Evolutionary conservation across 805 yeast genomes (phyloP), one percentile per base, ranked within the genome.

Genomic region (Pichia phayaonensis): DNA sequence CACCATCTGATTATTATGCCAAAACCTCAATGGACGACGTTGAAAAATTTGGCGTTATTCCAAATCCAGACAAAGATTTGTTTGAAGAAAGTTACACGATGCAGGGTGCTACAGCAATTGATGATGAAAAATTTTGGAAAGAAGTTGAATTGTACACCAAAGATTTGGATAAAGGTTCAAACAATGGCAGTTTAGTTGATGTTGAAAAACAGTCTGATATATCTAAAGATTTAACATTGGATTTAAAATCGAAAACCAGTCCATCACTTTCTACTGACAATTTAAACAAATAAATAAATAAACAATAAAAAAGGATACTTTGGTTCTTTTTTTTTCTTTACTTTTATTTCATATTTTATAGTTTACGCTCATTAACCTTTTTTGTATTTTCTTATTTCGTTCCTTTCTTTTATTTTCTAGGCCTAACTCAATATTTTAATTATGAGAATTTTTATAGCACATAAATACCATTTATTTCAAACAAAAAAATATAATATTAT

Each of bases 141-240:
- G 68, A 66, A 50, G 61, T 66, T 26, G 64, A 61, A 38, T 47
- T 60, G 49, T 58, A 64, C 26, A 62, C 69, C 2, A 57, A 56
- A 18, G 67, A 63, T 4, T 54, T 66, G 18, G 59, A 63, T 21
- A 57, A 61, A 7, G 27, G 56, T 22, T 45, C 49, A 4, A 23
- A 42, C 20, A 42, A 12, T 26, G 50, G 39, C 3, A 47, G 49
- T 31, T 22, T 47, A 16, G 12, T 23, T 18, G 41, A 24, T 27
- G 3, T 29, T 40, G 47, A 44, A 44, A 10, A 26, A 3, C 6
- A 24, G 27, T 42, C 44, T 42, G 11, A 13, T 16, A 27, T 22
- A 12, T 16, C 11, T 31, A n/a, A 41, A 2, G 22, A 26, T 24
- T 34, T 42, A 23, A 34, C 16, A 6, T 34, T 34, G 8, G 20